These are phyloP conservation scores for Triticum urartu DNA, from an alignment of 176 grass and related monocot species.

Conservation along the genomic window DNA sequence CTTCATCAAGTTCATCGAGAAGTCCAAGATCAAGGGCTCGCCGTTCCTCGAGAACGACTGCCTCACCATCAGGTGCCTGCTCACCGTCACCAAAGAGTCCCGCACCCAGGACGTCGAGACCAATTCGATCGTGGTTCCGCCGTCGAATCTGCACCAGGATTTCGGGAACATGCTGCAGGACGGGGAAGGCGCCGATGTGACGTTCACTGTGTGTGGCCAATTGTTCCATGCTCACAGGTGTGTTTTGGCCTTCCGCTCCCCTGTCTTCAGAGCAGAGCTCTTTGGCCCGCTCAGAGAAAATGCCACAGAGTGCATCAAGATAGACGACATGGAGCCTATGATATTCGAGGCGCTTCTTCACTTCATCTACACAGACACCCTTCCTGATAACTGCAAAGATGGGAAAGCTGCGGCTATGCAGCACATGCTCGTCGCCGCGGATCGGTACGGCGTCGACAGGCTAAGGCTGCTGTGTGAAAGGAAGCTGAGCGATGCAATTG, in stretches of 20 bases:
- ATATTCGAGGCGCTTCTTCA: slow-evolving; percentile 47
- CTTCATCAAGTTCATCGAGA: slow-evolving; percentile 45
- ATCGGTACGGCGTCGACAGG: slow-evolving; percentile 46
- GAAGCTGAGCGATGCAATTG: slow-evolving; percentile 29
- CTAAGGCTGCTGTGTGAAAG: slow-evolving; percentile 44
- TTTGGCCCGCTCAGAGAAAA: slow-evolving; percentile 42
- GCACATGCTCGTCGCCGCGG: slow-evolving; percentile 43
- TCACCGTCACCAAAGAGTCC: slow-evolving; percentile 1
- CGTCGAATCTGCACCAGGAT: slow-evolving; percentile 11
- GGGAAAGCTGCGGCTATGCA: slow-evolving; percentile 11
- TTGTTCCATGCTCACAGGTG: slow-evolving; percentile 31
- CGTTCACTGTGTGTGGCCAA: slow-evolving; percentile 8
- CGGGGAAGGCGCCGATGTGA: slow-evolving; percentile 30
- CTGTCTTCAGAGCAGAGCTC: slow-evolving; percentile 41
- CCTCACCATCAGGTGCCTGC: slow-evolving; percentile 38
- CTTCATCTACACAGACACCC: slow-evolving; percentile 41
- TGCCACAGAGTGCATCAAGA: background rate
- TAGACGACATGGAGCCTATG: slow-evolving; percentile 41
- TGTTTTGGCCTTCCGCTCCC: slow-evolving; percentile 38
- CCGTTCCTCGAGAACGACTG: slow-evolving; percentile 33
- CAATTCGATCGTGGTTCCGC: background rate
- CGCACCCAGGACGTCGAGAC: background rate
- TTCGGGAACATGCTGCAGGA: slow-evolving; percentile 20
- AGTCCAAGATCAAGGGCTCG: slow-evolving; percentile 24
- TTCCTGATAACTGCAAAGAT: slow-evolving; percentile 27